phyloP scores from a whole-genome alignment of 257 asterid genomes.

The Nicotiana tabacum region DNA sequence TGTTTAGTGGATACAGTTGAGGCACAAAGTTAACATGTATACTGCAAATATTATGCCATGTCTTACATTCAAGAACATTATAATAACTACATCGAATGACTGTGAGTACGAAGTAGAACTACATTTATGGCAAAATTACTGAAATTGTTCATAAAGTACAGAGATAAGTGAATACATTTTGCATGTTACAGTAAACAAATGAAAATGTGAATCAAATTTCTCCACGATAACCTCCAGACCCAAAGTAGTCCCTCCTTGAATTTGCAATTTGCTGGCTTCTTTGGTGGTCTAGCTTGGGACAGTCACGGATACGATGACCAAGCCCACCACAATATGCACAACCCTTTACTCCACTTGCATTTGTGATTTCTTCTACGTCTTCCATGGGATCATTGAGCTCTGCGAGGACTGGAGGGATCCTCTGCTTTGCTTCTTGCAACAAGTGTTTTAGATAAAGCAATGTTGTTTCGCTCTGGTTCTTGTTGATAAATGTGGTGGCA shows the following conservation, averaged over 20 bases:
- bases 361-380: slow-evolving; percentile 62
- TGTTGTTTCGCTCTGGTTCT: slow-evolving; percentile 73
- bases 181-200: slow-evolving; percentile 14
- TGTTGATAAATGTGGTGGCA: slow-evolving; percentile 74
- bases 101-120: not conserved
- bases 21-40: not conserved
- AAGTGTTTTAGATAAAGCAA: slow-evolving; percentile 76
- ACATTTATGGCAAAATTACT: not conserved
- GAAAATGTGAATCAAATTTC: slow-evolving; percentile 44
- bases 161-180: not conserved
- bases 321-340: slow-evolving; percentile 81
- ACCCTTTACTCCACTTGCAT: slow-evolving; percentile 79
- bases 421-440: slow-evolving; percentile 77
- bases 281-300: slow-evolving; percentile 81
- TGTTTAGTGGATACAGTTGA: no score
- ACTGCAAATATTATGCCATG: not conserved
- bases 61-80: not conserved
- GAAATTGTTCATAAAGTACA: not conserved
- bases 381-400: slow-evolving; percentile 81
- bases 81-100: not conserved
- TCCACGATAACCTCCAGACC: slow-evolving; percentile 81
- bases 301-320: slow-evolving; percentile 72
- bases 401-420: slow-evolving; percentile 76
- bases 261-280: slow-evolving; percentile 75
- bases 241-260: slow-evolving; percentile 64